Evolutionary conservation across 345 rosid species (phyloP).

Genomic region (Cardamine chenopodiifolia): DNA sequence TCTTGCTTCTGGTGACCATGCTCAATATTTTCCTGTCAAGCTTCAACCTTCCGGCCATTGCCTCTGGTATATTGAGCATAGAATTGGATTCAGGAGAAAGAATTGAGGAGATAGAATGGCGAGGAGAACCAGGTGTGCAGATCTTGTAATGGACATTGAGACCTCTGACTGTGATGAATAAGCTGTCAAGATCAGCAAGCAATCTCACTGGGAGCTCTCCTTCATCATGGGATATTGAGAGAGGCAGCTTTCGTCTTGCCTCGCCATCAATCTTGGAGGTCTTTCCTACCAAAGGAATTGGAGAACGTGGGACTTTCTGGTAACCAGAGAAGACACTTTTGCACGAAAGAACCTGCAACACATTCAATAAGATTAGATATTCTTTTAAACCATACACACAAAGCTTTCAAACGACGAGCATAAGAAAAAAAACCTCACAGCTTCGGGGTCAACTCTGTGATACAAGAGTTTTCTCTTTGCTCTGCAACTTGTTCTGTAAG

Average conservation of each 20-base stretch:
- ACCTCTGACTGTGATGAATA: constrained; percentile 63
- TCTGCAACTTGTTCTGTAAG: constrained; percentile 83
- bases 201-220: constrained; percentile 65
- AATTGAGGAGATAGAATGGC: constrained; percentile 52
- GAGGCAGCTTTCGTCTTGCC: constrained; percentile 56
- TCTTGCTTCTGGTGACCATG: constrained; percentile 52
- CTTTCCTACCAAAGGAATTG: constrained; percentile 69
- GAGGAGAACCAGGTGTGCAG: constrained; percentile 68
- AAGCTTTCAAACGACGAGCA: neutral
- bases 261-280: constrained; percentile 69
- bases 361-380: neutral
- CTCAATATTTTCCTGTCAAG: constrained; percentile 61
- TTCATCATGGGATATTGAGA: constrained; percentile 50
- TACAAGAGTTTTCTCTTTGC: constrained; percentile 80
- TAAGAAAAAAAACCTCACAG: constrained; percentile 51
- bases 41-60: constrained; percentile 60
- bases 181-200: constrained; percentile 76
- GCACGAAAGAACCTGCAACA: constrained; percentile 73
- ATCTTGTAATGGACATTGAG: constrained; percentile 73
- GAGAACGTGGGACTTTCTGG: constrained; percentile 89
- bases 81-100: constrained; percentile 47
- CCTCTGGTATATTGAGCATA: constrained; percentile 49
- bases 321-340: constrained; percentile 72
- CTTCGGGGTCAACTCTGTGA: constrained; percentile 87
- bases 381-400: neutral